Base-by-base conservation (phyloP, 2,329 filamentous ascomycete species). In the Chalaropsis ovoidea region DNA sequence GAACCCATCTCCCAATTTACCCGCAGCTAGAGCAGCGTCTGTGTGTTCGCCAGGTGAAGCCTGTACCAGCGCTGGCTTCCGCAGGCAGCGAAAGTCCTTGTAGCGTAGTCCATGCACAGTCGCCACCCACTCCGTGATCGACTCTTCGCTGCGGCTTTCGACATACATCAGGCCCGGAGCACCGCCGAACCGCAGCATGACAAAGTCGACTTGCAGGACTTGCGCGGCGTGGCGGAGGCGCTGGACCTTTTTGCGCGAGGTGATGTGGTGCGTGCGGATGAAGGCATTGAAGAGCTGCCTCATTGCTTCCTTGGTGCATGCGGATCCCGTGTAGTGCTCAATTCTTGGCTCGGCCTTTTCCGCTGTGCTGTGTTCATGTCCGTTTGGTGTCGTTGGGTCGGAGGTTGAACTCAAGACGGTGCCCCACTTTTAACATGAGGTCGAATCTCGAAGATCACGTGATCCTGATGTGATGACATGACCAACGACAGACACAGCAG, bases 241-340 rank as follows among this genome's bases (percentile, higher is more conserved):
- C 7, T 77, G 75, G 0, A 81, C 75, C 72, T 92, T 92, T 72
- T 90, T 90, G 69, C 87, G 85, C 0, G 86, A 90, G 3, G 87
- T 91, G 71, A 92, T 90, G 73, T 92, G 88, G 70, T 92, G 88
- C 0, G 88, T 92, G 63, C 87, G 82, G 68, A 92, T 89, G 58
- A 92, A 77, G 39, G 86, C 82, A 72, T 75, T 75, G 68, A 74
- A 78, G 8, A 67, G 22, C 13, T 41, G 41, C 5, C 47, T 63
- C 61, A 54, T 63, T 63, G n/a, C 13, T 11, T 24, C 24, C 17
- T 4, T 42, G 19, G 17, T 24, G 39, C n/a, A 41, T 22, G 31
- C 35, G 35, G 8, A 10, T 39, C 8, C 35, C 8, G 4, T 1
- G 35, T 39, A 10, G 8, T 39, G 8, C 1, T 39, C 35, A 39